phyloP scores from a whole-genome alignment of 2,329 filamentous ascomycete species.

The Thielaviopsis euricoi region DNA sequence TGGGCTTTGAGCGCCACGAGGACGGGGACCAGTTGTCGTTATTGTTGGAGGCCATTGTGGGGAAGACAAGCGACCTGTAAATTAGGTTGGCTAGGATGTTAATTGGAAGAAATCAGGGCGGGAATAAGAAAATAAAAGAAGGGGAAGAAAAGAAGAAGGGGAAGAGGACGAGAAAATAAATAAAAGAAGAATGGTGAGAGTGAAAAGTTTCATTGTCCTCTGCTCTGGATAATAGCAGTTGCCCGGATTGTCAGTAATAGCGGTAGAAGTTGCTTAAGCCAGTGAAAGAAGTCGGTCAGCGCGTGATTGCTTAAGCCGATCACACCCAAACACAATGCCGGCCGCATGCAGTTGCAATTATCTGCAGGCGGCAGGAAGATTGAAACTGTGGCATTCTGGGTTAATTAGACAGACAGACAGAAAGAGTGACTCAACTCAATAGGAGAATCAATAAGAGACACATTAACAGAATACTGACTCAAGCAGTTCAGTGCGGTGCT shows the following conservation, averaged over 20 bases:
- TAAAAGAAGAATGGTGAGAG: background rate
- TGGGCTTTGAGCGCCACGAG: constrained; percentile 64
- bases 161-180: too few species aligned
- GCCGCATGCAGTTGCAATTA: background rate
- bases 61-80: background rate
- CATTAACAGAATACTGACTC: too few species aligned
- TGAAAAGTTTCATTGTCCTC: background rate
- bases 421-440: too few species aligned
- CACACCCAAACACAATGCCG: background rate
- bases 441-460: too few species aligned
- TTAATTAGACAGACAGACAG: too few species aligned
- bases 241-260: background rate
- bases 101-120: background rate
- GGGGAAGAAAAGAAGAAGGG: background rate
- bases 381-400: too few species aligned
- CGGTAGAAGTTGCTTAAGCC: too few species aligned
- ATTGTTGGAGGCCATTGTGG: background rate
- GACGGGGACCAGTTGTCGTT: constrained; percentile 39
- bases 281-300: too few species aligned
- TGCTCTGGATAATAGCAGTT: background rate
- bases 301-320: background rate
- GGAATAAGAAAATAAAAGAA: background rate
- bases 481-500: too few species aligned
- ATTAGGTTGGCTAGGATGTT: background rate
- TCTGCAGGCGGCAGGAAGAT: background rate